A percentile compares a stretch with the other conserved stretches of the same genome.
phyloP scores from a whole-genome alignment of 345 rosid genomes.

The Gynandropsis gynandra region DNA sequence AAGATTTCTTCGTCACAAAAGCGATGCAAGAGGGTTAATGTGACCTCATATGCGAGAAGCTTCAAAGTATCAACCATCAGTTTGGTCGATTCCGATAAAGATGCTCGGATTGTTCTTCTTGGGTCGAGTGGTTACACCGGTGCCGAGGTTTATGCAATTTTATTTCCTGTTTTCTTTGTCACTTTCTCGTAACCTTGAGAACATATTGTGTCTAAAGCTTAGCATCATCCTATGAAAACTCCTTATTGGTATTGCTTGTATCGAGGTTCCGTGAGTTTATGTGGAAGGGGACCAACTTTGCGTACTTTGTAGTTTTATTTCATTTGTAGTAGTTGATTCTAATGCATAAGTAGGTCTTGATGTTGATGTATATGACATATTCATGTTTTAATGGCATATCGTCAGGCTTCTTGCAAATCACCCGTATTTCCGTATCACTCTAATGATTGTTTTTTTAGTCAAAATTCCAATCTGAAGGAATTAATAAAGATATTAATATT shows the following conservation, averaged over 20 bases:
- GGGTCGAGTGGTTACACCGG: constrained; percentile 99
- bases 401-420: too few species aligned
- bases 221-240: background rate
- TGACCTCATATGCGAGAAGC: constrained; percentile 36
- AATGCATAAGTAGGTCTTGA: too few species aligned
- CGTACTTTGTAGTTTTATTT: too few species aligned
- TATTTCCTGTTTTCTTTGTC: too few species aligned
- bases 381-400: too few species aligned
- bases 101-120: constrained; percentile 73
- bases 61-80: constrained; percentile 31
- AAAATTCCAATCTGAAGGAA: too few species aligned
- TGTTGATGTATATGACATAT: too few species aligned
- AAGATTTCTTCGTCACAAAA: constrained; percentile 27
- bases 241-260: background rate
- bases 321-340: too few species aligned
- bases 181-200: background rate
- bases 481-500: too few species aligned
- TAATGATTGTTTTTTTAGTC: constrained; percentile 63
- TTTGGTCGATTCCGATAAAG: constrained; percentile 30
- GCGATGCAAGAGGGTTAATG: too few species aligned
- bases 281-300: too few species aligned
- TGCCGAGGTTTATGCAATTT: constrained; percentile 84
- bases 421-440: constrained; percentile 52
- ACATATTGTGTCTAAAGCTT: background rate
- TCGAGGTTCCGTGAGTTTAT: too few species aligned